Evolutionary conservation across 164 flowering plant genomes (phyloP), one percentile per base, ranked within the genome.

Genomic region (Tetrastigma voinierianum): DNA sequence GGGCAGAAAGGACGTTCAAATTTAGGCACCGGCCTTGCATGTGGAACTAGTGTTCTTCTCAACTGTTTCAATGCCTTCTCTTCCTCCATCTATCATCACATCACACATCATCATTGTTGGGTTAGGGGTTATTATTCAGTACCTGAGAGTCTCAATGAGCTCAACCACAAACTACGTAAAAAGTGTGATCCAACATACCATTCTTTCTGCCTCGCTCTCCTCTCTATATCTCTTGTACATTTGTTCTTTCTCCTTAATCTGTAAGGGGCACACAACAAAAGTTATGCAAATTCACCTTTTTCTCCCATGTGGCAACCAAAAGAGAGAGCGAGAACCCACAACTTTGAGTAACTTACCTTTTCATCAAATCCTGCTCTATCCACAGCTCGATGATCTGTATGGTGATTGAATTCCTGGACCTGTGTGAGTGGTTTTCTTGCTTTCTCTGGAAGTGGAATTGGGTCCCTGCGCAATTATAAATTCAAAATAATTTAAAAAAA

Each of bases 331-430:
- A n/a, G n/a, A n/a, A n/a, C n/a, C n/a, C n/a, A n/a, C n/a, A n/a
- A n/a, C n/a, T n/a, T n/a, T n/a, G n/a, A n/a, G n/a, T n/a, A n/a
- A n/a, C n/a, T n/a, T n/a, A 83, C 96, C 87, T 86, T 90, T 17
- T 90, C 90, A 78, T 89, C 99, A 52, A 90, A 96, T 64, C 93
- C 97, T 14, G 90, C 93, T 81, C 99, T 87, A 17, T 91, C 95
- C 23, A 76, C 81, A 12, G 97, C 95, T 19, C 99, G 78, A 59
- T 86, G 83, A 62, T 85, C 91, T 12, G 85, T 83, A 48, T 85
- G 85, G 47, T 86, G 96, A 49, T 70, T 74, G 68, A 96, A 93
- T 56, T 86, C 86, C 64, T 96, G 89, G 46, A 96, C 90, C 65
- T 88, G 73, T 0, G 99, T 96, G 19, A 93, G 89, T 9, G 98